phyloP scores from a whole-genome alignment of 1,284 basidiomycete species.

The Cerrena zonata region DNA sequence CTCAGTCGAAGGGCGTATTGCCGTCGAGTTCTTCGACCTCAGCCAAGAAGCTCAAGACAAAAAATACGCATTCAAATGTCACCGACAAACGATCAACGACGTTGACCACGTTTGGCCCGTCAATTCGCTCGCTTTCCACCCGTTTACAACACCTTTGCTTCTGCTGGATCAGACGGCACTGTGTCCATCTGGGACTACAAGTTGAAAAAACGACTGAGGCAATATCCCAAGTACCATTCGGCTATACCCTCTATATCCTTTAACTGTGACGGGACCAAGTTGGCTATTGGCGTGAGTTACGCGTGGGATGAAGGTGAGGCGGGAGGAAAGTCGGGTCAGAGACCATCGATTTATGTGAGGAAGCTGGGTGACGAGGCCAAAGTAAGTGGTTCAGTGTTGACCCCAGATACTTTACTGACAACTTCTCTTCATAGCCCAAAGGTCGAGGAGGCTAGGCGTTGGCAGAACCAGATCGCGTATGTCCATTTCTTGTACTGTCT shows the following conservation, averaged over 20 bases:
- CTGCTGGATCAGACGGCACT: slow-evolving; percentile 86
- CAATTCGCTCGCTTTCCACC: slow-evolving; percentile 91
- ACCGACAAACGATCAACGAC: slow-evolving; percentile 82
- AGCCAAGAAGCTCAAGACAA: slow-evolving; percentile 71
- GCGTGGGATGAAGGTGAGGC: slow-evolving; percentile 83
- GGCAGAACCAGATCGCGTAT: not conserved
- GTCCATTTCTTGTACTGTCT: not conserved
- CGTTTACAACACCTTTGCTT: slow-evolving; percentile 91
- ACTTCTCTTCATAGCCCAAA: slow-evolving; percentile 22
- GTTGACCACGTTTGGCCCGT: slow-evolving; percentile 99
- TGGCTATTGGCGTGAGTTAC: slow-evolving; percentile 81
- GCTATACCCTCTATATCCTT: slow-evolving; percentile 75
- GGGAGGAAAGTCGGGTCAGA: slow-evolving; percentile 46
- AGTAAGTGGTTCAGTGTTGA: slow-evolving; percentile 33
- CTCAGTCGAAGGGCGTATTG: slow-evolving; percentile 92
- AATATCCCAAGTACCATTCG: slow-evolving; percentile 75
- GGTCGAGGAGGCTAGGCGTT: slow-evolving; percentile 20
- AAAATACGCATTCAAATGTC: slow-evolving; percentile 99
- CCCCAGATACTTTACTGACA: too few species aligned
- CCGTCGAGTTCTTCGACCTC: slow-evolving; percentile 94
- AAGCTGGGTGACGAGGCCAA: slow-evolving; percentile 52
- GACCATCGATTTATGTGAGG: slow-evolving; percentile 32
- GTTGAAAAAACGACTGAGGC: slow-evolving; percentile 90
- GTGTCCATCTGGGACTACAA: slow-evolving; percentile 96
- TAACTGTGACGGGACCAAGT: slow-evolving; percentile 73